Conservation (phyloP, 306 rosid genomes). For the Senna siamea region DNA sequence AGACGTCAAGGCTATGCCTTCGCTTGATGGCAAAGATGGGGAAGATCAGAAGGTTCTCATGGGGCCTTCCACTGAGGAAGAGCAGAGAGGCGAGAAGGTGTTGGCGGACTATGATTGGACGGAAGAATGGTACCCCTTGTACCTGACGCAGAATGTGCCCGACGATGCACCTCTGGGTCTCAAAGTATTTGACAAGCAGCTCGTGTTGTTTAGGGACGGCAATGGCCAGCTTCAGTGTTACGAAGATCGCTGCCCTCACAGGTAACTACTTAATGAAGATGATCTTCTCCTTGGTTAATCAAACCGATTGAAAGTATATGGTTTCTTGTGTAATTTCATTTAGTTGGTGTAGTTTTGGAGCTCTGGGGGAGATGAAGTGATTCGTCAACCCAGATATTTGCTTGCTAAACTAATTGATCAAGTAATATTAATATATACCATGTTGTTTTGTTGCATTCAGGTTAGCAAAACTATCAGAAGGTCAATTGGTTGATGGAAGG, state of each 20-base stretch:
- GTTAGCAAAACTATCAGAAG: constrained; percentile 93
- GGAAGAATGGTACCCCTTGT: constrained; percentile 94
- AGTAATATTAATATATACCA: no score
- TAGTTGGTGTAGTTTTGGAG: no score
- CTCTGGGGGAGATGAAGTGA: no score
- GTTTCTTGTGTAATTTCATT: no score
- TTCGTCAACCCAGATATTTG: no score
- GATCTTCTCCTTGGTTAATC: no score
- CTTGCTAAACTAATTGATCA: no score
- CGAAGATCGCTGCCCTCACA: constrained; percentile 92
- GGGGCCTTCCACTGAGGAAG: constrained; percentile 58
- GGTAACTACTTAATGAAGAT: constrained; percentile 55
- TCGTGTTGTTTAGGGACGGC: constrained; percentile 71
- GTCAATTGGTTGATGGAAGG: constrained; percentile 89
- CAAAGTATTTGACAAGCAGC: constrained; percentile 71
- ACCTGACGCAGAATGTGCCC: constrained; percentile 71
- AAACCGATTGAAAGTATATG: no score
- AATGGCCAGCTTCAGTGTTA: constrained; percentile 63
- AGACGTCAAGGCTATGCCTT: constrained; percentile 46
- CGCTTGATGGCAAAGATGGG: constrained; percentile 29
- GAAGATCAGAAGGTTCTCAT: constrained; percentile 53
- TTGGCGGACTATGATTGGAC: constrained; percentile 81
- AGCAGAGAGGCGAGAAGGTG: constrained; percentile 42
- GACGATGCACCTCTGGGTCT: constrained; percentile 89
- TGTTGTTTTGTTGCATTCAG: constrained; percentile 49